phyloP scores from a whole-genome alignment of 2,329 filamentous ascomycete species.

The Epichloe aotearoae region DNA sequence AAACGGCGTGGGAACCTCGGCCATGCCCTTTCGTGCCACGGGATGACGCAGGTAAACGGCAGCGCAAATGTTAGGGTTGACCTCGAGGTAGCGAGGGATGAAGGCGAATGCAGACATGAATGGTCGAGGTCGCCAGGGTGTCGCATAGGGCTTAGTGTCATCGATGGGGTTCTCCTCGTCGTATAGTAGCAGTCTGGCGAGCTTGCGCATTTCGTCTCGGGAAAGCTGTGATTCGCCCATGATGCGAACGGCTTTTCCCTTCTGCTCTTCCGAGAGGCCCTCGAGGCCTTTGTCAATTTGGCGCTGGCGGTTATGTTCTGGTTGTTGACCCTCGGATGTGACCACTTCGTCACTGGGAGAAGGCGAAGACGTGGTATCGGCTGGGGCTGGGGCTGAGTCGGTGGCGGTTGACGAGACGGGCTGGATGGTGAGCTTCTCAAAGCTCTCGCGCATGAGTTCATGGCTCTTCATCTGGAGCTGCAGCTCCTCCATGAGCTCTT shows the following conservation, averaged over 20 bases:
- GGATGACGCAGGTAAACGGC: constrained; percentile 93
- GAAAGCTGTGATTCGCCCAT: constrained; percentile 23
- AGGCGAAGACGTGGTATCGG: neutral
- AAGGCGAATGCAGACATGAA: constrained; percentile 92
- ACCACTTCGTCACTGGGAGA: neutral
- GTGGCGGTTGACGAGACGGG: constrained; percentile 3
- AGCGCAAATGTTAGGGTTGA: constrained; percentile 93
- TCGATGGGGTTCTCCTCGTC: constrained; percentile 68
- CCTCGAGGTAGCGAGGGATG: constrained; percentile 88
- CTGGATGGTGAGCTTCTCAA: constrained; percentile 17
- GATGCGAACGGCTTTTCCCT: constrained; percentile 20
- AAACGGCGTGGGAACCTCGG: constrained; percentile 81
- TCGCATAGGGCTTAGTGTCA: constrained; percentile 67
- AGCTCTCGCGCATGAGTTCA: constrained; percentile 16
- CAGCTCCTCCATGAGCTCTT: constrained; percentile 20
- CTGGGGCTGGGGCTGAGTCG: constrained; percentile 7
- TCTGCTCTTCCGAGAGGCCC: constrained; percentile 18
- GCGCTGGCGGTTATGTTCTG: constrained; percentile 16
- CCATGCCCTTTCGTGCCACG: constrained; percentile 66
- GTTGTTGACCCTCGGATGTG: constrained; percentile 5
- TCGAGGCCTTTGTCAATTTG: constrained; percentile 22
- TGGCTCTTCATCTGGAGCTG: constrained; percentile 21
- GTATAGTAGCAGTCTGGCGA: constrained; percentile 44
- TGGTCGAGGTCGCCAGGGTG: constrained; percentile 75
- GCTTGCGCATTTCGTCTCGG: constrained; percentile 37